Evolutionary conservation across 768 basidiomycete genomes (phyloP).

Genomic region (Leccinum subgranulosum): DNA sequence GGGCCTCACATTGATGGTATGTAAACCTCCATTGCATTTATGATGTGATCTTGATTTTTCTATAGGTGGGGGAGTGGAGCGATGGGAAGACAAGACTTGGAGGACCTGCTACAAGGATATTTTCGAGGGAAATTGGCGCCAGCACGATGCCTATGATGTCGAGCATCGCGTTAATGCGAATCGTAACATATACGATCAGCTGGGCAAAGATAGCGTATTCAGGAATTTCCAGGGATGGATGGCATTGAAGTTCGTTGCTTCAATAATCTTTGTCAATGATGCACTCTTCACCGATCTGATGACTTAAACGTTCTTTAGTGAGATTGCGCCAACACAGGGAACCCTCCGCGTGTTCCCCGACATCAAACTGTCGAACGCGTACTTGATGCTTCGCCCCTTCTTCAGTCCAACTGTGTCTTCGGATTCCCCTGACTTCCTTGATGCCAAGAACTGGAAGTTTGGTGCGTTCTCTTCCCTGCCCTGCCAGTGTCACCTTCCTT

Average conservation of each 20-base stretch:
- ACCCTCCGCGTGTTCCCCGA: slow-evolving; percentile 58
- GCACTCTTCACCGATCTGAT: background rate
- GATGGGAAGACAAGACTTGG: slow-evolving; percentile 65
- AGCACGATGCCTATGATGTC: slow-evolving; percentile 52
- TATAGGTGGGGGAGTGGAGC: slow-evolving; percentile 67
- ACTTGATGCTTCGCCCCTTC: slow-evolving; percentile 45
- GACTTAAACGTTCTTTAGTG: slow-evolving; percentile 30
- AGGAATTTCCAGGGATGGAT: slow-evolving; percentile 76
- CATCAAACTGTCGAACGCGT: slow-evolving; percentile 60
- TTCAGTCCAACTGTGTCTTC: slow-evolving; percentile 49
- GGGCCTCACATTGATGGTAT: slow-evolving; percentile 53
- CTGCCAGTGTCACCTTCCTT: slow-evolving; percentile 24
- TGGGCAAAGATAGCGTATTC: slow-evolving; percentile 53
- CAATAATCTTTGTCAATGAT: too few relatives aligned
- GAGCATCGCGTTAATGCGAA: slow-evolving; percentile 57
- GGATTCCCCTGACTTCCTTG: slow-evolving; percentile 39
- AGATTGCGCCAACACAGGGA: slow-evolving; percentile 58
- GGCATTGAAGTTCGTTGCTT: slow-evolving; percentile 49
- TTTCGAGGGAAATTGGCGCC: slow-evolving; percentile 56
- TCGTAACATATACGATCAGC: slow-evolving; percentile 18
- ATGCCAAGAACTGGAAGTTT: slow-evolving; percentile 52
- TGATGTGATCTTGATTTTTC: background rate
- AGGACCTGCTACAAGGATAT: slow-evolving; percentile 60
- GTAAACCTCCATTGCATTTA: slow-evolving; percentile 21
- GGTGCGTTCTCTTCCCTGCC: slow-evolving; percentile 30